Conservation (phyloP, 164 flowering plant species). For the Magnolia kwangsiensis region DNA sequence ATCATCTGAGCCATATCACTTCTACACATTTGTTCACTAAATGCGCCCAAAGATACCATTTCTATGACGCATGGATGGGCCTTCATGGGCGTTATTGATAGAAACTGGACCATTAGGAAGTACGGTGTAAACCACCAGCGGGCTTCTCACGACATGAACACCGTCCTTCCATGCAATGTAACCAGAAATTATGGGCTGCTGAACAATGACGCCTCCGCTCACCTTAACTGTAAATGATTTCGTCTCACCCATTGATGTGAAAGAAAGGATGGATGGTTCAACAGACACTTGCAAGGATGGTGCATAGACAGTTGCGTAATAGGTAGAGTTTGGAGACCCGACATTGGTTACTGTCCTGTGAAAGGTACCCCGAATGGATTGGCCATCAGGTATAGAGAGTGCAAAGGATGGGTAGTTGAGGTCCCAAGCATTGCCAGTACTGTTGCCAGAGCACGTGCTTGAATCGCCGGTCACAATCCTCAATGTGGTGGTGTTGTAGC, state of each 20-base stretch:
- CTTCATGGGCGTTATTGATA: neutral
- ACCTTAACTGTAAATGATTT: constrained; percentile 56
- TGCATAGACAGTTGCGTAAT: constrained; percentile 46
- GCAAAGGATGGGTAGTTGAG: constrained; percentile 58
- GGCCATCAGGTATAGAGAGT: constrained; percentile 38
- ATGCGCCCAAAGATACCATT: neutral
- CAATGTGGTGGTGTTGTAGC: constrained; percentile 27
- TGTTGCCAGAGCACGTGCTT: constrained; percentile 26
- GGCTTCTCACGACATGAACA: constrained; percentile 58
- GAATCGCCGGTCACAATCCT: constrained; percentile 32
- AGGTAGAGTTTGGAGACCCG: constrained; percentile 46
- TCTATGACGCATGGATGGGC: neutral
- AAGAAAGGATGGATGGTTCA: constrained; percentile 42
- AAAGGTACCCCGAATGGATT: constrained; percentile 26
- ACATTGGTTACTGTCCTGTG: constrained; percentile 51
- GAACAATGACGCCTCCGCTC: constrained; percentile 24
- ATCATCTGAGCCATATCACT: neutral
- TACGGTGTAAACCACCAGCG: constrained; percentile 42
- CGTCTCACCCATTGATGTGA: constrained; percentile 31
- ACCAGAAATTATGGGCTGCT: constrained; percentile 36
- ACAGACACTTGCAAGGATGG: constrained; percentile 49
- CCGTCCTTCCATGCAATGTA: constrained; percentile 54
- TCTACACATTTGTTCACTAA: neutral
- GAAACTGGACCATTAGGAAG: neutral
- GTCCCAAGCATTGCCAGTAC: constrained; percentile 35